Conservation (phyloP, 208 protist genomes). For the Acanthamoeba lenticulata region DNA sequence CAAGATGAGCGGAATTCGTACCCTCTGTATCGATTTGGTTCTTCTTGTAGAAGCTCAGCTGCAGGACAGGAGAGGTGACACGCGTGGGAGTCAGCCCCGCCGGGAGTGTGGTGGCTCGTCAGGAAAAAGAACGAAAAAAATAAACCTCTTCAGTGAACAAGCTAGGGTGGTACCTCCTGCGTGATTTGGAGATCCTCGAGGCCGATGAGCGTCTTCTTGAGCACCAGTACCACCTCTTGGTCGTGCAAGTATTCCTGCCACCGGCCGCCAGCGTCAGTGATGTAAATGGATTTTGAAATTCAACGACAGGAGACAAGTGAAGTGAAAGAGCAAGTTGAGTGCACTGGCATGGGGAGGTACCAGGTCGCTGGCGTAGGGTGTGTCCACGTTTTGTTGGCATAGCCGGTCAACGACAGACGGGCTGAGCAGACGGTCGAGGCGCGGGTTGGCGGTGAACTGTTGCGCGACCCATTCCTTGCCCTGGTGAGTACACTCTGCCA, state of each 20-base stretch:
- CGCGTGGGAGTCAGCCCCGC: background rate
- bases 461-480: background rate
- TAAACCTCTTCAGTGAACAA: background rate
- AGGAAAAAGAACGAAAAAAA: background rate
- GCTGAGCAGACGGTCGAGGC: background rate
- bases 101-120: background rate
- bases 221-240: background rate
- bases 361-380: background rate
- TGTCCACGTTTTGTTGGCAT: background rate
- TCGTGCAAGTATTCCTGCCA: background rate
- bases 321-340: too few species aligned
- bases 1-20: too few species aligned
- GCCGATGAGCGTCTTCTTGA: background rate
- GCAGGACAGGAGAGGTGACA: background rate
- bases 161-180: background rate
- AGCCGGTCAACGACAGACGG: background rate
- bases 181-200: background rate
- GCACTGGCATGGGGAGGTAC: too few species aligned
- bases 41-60: background rate
- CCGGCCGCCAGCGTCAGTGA: too few species aligned
- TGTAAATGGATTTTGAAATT: too few species aligned
- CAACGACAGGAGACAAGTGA: too few species aligned
- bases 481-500: background rate
- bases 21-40: background rate
- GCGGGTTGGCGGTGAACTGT: background rate